phyloP scores from a whole-genome alignment of 2,329 filamentous ascomycete genomes.

The Endoconidiophora polonica region DNA sequence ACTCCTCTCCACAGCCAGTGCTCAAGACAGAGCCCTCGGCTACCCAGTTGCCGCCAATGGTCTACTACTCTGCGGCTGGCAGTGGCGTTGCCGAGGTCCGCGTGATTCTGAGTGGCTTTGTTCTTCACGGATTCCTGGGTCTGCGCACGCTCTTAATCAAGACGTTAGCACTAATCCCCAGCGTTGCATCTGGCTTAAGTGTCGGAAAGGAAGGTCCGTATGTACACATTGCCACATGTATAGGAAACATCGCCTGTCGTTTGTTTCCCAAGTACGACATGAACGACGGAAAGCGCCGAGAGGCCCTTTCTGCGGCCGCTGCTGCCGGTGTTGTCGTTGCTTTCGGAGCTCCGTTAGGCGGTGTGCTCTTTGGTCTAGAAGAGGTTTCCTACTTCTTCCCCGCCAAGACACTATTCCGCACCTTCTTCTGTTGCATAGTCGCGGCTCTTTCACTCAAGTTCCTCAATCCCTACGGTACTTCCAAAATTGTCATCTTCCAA shows the following conservation, averaged over 20 bases:
- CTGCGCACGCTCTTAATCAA: conserved; percentile 77
- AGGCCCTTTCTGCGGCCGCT: conserved; percentile 83
- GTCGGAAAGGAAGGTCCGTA: conserved; percentile 90
- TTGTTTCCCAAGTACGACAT: conserved; percentile 86
- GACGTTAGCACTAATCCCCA: conserved; percentile 64
- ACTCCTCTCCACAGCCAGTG: conserved; percentile 11
- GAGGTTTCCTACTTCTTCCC: conserved; percentile 97
- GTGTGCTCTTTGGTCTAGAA: conserved; percentile 83
- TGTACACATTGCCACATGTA: conserved; percentile 91
- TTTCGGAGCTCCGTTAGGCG: conserved; percentile 75
- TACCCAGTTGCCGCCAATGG: conserved; percentile 47
- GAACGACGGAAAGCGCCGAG: conserved; percentile 87
- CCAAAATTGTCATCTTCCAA: conserved; percentile 93
- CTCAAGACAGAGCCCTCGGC: conserved; percentile 23
- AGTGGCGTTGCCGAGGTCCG: conserved; percentile 95
- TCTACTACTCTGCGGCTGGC: conserved; percentile 90
- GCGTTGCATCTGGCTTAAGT: conserved; percentile 81
- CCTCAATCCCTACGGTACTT: conserved; percentile 85
- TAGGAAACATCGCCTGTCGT: conserved; percentile 88
- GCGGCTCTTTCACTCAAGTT: conserved; percentile 87
- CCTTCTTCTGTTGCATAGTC: conserved; percentile 94
- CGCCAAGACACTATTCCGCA: conserved; percentile 89
- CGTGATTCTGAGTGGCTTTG: conserved; percentile 94
- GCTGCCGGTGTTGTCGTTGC: conserved; percentile 87
- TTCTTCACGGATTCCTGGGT: conserved; percentile 88